A percentile compares a stretch with the other conserved stretches of the same genome.
phyloP scores from a whole-genome alignment of 306 rosid genomes.

The Cercis canadensis region DNA sequence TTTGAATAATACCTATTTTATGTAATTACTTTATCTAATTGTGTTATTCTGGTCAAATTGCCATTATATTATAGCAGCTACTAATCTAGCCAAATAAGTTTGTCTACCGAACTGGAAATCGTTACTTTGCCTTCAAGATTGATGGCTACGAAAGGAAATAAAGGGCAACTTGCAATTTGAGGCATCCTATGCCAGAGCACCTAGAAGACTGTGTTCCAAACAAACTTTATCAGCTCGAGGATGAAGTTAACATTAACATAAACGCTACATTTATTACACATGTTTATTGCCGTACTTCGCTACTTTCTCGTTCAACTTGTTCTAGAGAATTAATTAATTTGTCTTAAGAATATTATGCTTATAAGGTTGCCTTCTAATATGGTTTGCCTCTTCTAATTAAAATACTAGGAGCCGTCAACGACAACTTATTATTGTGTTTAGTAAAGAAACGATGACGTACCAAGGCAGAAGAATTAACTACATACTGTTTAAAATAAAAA shows the following conservation, averaged over 20 bases:
- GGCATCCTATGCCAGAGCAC: conserved; percentile 18
- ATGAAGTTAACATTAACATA: background rate
- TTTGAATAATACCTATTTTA: too few species aligned
- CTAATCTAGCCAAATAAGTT: background rate
- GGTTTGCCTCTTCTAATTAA: background rate
- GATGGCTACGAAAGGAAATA: background rate
- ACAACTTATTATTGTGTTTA: background rate
- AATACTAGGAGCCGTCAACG: background rate
- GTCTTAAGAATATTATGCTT: conserved; percentile 9
- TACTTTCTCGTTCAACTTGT: conserved; percentile 27
- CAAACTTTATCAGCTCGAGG: conserved; percentile 1
- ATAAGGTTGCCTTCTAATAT: background rate
- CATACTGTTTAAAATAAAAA: background rate
- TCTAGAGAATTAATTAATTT: background rate
- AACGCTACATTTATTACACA: background rate
- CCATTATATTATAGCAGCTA: background rate
- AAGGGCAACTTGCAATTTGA: conserved; percentile 32
- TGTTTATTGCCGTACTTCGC: background rate
- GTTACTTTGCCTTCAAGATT: conserved; percentile 26
- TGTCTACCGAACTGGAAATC: conserved; percentile 29
- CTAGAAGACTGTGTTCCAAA: conserved; percentile 30
- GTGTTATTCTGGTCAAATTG: too few species aligned
- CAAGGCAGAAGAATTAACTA: too few species aligned
- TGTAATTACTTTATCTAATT: too few species aligned
- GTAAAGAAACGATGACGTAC: background rate